A percentile compares a stretch with the other conserved stretches of the same genome.
Conservation (phyloP, 1,284 basidiomycete genomes). For the Apiotrichum sp. region DNA sequence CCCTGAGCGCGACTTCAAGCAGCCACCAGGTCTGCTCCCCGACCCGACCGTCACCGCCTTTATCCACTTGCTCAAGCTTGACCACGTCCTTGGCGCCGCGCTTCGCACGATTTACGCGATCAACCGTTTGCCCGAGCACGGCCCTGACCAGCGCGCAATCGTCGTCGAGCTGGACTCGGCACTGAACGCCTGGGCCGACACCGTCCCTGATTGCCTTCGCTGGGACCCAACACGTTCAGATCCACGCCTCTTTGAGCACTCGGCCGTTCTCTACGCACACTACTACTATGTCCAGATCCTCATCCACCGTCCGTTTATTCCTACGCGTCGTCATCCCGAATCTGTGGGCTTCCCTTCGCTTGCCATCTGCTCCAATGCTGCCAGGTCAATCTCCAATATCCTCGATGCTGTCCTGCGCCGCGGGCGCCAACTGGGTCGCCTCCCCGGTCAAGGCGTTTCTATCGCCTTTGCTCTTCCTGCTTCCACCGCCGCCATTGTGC, state of each 20-base stretch:
- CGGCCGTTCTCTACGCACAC: constrained; percentile 58
- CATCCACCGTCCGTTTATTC: constrained; percentile 74
- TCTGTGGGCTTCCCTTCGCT: constrained; percentile 56
- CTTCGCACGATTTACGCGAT: constrained; percentile 68
- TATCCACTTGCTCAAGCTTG: constrained; percentile 61
- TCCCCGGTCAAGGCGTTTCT: constrained; percentile 47
- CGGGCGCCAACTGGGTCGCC: constrained; percentile 28
- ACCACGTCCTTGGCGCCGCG: constrained; percentile 64
- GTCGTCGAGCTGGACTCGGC: constrained; percentile 64
- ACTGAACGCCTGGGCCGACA: constrained; percentile 67
- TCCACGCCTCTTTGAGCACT: constrained; percentile 62
- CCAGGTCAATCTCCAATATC: constrained; percentile 68
- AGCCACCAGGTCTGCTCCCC: constrained; percentile 52
- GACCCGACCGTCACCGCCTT: constrained; percentile 56
- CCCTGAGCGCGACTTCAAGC: constrained; percentile 52
- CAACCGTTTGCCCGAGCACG: constrained; percentile 54
- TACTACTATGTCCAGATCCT: constrained; percentile 65
- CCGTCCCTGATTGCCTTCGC: constrained; percentile 61
- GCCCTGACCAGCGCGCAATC: constrained; percentile 62
- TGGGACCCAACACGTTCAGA: constrained; percentile 67
- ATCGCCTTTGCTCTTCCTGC: constrained; percentile 45
- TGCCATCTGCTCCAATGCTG: constrained; percentile 77
- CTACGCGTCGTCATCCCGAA: constrained; percentile 47
- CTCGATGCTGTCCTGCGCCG: constrained; percentile 51
- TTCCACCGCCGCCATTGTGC: constrained; percentile 62